Base-by-base conservation (phyloP, 2,329 filamentous ascomycete species). In the Hyphodiscus sp. region DNA sequence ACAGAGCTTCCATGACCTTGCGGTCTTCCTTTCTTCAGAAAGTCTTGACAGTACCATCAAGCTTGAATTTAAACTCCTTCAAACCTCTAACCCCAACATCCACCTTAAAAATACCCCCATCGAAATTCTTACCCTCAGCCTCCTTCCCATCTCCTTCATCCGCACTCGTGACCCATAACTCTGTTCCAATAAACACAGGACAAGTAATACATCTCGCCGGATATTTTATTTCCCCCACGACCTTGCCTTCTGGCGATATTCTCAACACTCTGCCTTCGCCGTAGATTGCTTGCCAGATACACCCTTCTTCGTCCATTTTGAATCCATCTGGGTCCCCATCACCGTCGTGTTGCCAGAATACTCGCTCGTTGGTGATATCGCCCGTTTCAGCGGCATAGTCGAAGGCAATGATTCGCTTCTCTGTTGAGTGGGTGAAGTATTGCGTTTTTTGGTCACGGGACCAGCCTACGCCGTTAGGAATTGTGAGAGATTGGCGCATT, bases 251-350 rank as follows among this genome's bases (percentile, higher is more conserved):
- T 47, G 79, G 82, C 3, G 52, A 61, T 65, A 96, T 85, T 68
- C 87, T 82, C 60, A 95, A 73, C 20, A 96, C 88, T 56, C 82
- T 80, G 55, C 80, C 76, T 58, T 86, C 87, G 51, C 90, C 90
- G 67, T 89, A 94, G n/a, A 94, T 76, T 8, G 89, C 88, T 57
- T 87, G 85, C 91, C 92, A 96, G 64, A 96, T 77, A 72, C 87
- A 86, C n/a, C 90, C 91, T 51, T 95, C 82, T 44, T 78, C 80
- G 66, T 96, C 91, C 64, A 95, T 80, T 58, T 86, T 85, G 71
- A 92, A 91, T 1, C 91, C 91, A 70, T 96, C 91, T 1, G 90
- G 90, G 58, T 82, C 81, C 47, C 85, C 85, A 23, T 78, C 69
- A 1, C 80, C 80, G 3, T 80, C 76, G 66, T 91, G 82, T 53